Evolutionary conservation across 768 basidiomycete species (phyloP).

Genomic region (Leccinum longicurvipes): DNA sequence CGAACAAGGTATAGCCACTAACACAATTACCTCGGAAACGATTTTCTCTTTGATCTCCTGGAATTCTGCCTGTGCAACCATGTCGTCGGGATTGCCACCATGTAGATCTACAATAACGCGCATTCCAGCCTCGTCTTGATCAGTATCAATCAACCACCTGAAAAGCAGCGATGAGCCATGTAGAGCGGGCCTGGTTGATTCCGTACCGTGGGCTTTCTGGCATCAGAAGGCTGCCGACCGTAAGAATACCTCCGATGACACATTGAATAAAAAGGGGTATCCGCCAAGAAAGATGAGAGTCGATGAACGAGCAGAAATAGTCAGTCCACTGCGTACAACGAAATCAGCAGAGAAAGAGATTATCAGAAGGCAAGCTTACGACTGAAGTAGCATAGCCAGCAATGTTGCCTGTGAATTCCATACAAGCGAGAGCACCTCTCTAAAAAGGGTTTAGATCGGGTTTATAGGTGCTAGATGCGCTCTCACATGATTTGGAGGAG

Average conservation of each 20-base stretch:
- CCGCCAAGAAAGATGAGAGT: constrained; percentile 87
- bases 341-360: background rate
- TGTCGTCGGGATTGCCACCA: constrained; percentile 70
- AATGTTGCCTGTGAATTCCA: constrained; percentile 94
- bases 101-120: constrained; percentile 85
- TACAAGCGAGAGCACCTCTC: constrained; percentile 89
- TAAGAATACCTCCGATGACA: constrained; percentile 78
- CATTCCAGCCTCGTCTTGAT: constrained; percentile 80
- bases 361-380: constrained; percentile 43
- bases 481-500: constrained; percentile 82
- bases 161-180: constrained; percentile 5
- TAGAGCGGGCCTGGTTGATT: background rate
- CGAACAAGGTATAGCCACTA: background rate
- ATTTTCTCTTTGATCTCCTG: constrained; percentile 85
- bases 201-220: constrained; percentile 85
- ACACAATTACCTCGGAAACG: constrained; percentile 53
- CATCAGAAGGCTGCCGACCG: constrained; percentile 74
- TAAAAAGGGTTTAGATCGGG: constrained; percentile 28
- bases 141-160: constrained; percentile 89
- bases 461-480: background rate
- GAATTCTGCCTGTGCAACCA: constrained; percentile 76
- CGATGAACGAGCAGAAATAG: constrained; percentile 88
- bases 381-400: constrained; percentile 88
- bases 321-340: constrained; percentile 70
- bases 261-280: constrained; percentile 87